phyloP scores from a whole-genome alignment of 495 filamentous ascomycete genomes.

The Penicilliopsis zonata region DNA sequence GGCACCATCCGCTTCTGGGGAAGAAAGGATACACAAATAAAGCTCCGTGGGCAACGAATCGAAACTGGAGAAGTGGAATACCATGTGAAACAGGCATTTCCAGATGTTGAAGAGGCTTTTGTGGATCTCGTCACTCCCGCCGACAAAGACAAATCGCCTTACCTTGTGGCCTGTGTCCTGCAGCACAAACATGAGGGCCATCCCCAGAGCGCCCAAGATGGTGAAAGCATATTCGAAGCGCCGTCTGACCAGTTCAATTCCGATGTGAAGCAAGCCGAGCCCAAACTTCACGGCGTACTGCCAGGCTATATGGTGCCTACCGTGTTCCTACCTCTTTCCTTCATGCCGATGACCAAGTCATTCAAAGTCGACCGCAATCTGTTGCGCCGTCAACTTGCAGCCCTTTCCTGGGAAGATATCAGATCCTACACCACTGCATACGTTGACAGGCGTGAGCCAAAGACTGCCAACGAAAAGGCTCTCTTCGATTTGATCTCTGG shows the following conservation, averaged over 20 bases:
- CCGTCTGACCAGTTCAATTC: background rate
- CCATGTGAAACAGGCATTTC: constrained; percentile 12
- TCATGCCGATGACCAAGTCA: constrained; percentile 17
- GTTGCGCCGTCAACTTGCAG: constrained; percentile 3
- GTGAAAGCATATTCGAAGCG: background rate
- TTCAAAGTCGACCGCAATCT: constrained; percentile 18
- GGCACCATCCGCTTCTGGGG: constrained; percentile 1
- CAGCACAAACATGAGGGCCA: background rate
- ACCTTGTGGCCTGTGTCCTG: constrained; percentile 1
- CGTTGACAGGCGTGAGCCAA: background rate
- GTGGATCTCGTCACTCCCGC: constrained; percentile 3
- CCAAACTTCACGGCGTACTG: background rate
- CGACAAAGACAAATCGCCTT: background rate
- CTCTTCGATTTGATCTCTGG: background rate
- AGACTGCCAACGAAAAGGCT: background rate
- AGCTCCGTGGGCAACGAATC: constrained; percentile 38
- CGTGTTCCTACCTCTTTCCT: constrained; percentile 16
- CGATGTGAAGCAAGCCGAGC: background rate
- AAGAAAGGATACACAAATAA: constrained; percentile 37
- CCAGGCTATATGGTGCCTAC: constrained; percentile 9
- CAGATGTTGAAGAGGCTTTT: background rate
- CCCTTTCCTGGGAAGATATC: background rate
- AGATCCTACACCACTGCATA: background rate
- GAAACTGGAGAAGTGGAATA: constrained; percentile 41
- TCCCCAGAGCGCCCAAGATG: background rate